Percentiles rank a stretch among this genome's conserved stretches.
Conservation (phyloP, 179 eudicot genomes). For the Spinacia oleracea region DNA sequence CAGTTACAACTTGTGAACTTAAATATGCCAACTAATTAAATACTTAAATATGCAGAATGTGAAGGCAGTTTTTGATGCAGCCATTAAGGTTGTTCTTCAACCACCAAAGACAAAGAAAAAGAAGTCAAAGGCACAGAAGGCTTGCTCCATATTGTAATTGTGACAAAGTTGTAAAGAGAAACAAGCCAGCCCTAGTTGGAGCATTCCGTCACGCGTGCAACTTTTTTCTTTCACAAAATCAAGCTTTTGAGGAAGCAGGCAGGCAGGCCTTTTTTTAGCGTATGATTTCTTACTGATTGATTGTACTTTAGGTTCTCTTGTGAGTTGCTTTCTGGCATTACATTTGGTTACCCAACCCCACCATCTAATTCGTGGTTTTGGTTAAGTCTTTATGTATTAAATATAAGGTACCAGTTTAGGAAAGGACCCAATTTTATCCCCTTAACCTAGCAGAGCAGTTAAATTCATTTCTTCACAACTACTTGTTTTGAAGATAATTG, state of each 20-base stretch:
- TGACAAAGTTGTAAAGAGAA: slow-evolving; percentile 36
- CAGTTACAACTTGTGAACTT: neutral
- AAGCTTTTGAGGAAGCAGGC: slow-evolving; percentile 53
- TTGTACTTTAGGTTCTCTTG: slow-evolving; percentile 36
- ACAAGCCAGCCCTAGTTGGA: slow-evolving; percentile 26
- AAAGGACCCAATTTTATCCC: slow-evolving; percentile 11
- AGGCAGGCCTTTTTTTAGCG: slow-evolving; percentile 36
- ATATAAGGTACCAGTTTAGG: slow-evolving; percentile 40
- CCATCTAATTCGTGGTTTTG: slow-evolving; percentile 41
- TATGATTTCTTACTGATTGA: slow-evolving; percentile 31
- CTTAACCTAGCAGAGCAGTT: slow-evolving; percentile 27
- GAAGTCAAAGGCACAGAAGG: slow-evolving; percentile 62
- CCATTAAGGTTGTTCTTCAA: slow-evolving; percentile 84
- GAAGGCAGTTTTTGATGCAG: slow-evolving; percentile 79
- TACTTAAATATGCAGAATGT: slow-evolving; percentile 57
- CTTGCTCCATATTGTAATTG: slow-evolving; percentile 50
- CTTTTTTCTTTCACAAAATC: slow-evolving; percentile 23
- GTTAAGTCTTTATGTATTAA: slow-evolving; percentile 42
- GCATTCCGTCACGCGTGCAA: slow-evolving; percentile 28
- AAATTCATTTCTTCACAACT: slow-evolving; percentile 29
- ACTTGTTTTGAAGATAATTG: slow-evolving; percentile 33
- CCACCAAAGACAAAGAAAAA: slow-evolving; percentile 79
- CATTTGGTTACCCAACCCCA: slow-evolving; percentile 36
- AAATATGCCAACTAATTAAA: no score
- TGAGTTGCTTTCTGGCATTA: slow-evolving; percentile 38